These are phyloP conservation scores for Catunica adiposa DNA, from an alignment of 2,329 filamentous ascomycete species.

Conservation along the genomic window DNA sequence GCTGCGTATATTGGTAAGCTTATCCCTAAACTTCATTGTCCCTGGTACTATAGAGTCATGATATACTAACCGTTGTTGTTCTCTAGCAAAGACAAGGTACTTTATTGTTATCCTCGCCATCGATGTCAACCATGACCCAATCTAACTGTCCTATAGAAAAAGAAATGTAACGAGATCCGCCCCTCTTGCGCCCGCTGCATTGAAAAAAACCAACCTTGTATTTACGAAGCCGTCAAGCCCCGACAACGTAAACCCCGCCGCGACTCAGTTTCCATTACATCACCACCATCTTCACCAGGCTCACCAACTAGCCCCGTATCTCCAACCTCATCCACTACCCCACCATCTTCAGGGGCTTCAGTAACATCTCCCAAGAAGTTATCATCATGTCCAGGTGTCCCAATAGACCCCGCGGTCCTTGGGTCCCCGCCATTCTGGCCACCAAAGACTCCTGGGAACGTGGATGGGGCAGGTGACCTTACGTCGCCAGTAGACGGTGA, in stretches of 20 bases:
- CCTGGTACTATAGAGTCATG: background rate
- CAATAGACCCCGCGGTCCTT: too few relatives aligned
- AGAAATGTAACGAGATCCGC: conserved; percentile 39
- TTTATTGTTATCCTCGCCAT: background rate
- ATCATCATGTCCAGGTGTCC: too few relatives aligned
- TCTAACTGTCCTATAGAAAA: conserved; percentile 27
- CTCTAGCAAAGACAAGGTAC: conserved; percentile 14
- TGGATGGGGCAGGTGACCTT: background rate
- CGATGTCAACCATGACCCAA: background rate
- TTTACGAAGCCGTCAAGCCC: conserved; percentile 32
- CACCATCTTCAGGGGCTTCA: too few relatives aligned
- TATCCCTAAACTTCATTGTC: background rate
- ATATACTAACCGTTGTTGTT: background rate
- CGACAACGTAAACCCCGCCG: conserved; percentile 21
- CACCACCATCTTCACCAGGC: background rate
- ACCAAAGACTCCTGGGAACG: too few relatives aligned
- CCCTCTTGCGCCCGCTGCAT: conserved; percentile 34
- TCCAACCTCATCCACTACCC: too few relatives aligned
- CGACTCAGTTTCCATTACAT: background rate
- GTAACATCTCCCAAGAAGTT: too few relatives aligned
- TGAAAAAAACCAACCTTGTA: conserved; percentile 32
- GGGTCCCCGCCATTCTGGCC: too few relatives aligned
- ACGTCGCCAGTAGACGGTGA: background rate
- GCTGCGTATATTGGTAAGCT: conserved; percentile 12
- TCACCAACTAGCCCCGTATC: too few relatives aligned